A percentile compares a stretch with the other conserved stretches of the same genome.
Evolutionary conservation across 2,329 filamentous ascomycete genomes (phyloP).

Genomic region (Xylariaceae sp.): DNA sequence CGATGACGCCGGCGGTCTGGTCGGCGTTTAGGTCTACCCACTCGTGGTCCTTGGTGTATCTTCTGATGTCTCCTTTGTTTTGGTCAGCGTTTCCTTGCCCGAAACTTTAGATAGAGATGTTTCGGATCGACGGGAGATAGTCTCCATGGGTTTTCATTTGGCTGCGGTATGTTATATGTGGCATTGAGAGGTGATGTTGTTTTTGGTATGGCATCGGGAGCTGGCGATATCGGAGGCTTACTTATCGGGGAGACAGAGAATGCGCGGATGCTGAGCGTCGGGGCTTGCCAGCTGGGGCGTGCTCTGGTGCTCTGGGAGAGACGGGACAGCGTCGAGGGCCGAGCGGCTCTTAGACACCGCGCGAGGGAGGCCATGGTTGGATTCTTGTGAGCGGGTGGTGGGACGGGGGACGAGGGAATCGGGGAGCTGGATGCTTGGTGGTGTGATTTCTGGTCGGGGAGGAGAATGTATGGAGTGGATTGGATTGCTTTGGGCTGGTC

Average conservation of each 20-base stretch:
- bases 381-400: conserved; percentile 9
- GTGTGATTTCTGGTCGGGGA: conserved; percentile 4
- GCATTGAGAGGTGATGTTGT: not conserved
- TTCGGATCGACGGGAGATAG: no score
- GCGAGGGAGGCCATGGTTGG: conserved; percentile 52
- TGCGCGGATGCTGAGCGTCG: conserved; percentile 37
- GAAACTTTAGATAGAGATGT: no score
- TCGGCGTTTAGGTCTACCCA: conserved; percentile 89
- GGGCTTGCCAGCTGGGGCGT: conserved; percentile 36
- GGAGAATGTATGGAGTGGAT: not conserved
- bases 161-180: not conserved
- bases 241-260: conserved; percentile 46
- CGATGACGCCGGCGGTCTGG: conserved; percentile 73
- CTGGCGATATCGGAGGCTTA: conserved; percentile 40
- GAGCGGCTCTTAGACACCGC: conserved; percentile 49
- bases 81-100: no score
- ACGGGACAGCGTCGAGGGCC: conserved; percentile 44
- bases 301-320: conserved; percentile 34
- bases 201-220: conserved; percentile 15
- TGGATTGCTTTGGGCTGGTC: not conserved
- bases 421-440: conserved; percentile 7
- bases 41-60: conserved; percentile 96
- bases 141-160: no score
- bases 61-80: conserved; percentile 60
- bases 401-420: conserved; percentile 2